Evolutionary conservation across 352 stramenopile species (phyloP).

Genomic region (Phytopythium boreale): DNA sequence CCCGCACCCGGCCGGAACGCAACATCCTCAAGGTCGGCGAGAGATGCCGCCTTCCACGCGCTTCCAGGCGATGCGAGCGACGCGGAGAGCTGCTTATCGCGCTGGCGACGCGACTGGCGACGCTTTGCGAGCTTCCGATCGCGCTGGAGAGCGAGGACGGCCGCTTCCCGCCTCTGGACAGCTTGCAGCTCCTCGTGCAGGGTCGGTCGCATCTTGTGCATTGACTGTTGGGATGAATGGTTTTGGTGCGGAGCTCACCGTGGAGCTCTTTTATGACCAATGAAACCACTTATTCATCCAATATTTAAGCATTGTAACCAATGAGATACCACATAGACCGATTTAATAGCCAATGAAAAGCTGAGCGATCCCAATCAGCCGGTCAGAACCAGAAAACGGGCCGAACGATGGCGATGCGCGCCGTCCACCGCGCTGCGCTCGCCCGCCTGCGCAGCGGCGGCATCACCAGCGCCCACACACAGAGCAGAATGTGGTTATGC

Average conservation of each 20-base stretch:
- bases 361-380: background rate
- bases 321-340: background rate
- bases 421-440: background rate
- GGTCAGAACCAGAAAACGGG: background rate
- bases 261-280: background rate
- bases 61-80: background rate
- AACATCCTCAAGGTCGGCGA: constrained; percentile 19
- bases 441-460: background rate
- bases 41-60: background rate
- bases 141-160: constrained; percentile 8
- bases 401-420: background rate
- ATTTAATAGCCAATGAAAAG: background rate
- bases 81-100: background rate
- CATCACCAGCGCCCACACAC: background rate
- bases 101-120: constrained; percentile 8
- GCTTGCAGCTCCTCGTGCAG: background rate
- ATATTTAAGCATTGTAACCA: background rate
- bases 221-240: background rate
- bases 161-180: constrained; percentile 3
- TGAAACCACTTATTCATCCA: background rate
- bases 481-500: background rate
- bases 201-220: background rate
- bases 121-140: constrained; percentile 16
- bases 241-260: background rate
- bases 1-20: constrained; percentile 24